Evolutionary conservation across 108 stramenopile genomes (phyloP), one percentile per base, ranked within the genome.

Genomic region (Chaetoceros tenuissimus): DNA sequence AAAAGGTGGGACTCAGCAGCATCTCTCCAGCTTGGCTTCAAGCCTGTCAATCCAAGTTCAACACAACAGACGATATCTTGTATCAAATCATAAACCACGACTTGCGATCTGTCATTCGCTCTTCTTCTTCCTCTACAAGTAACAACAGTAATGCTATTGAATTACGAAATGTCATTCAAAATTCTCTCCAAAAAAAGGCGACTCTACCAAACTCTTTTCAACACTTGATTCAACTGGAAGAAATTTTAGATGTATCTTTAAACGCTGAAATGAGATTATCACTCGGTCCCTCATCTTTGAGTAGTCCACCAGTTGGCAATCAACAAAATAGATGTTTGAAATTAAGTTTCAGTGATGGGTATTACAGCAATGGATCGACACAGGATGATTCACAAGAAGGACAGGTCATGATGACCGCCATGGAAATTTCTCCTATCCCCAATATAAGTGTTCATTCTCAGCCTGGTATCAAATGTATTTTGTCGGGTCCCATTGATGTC

Each of bases 181-280:
- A n/a, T n/a, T n/a, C n/a, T n/a, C n/a, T n/a, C n/a, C n/a, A n/a
- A n/a, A n/a, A n/a, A n/a, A n/a, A n/a, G n/a, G n/a, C n/a, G n/a
- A n/a, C n/a, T n/a, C 48, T 80, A 7, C 68, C 79, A 13, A 17
- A 53, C 1, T 53, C 60, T 2, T 79, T 84, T 60, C 58, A 48
- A 29, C 49, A 82, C 10, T 45, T 90, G 58, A 59, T 81, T 31
- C 89, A 90, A 70, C 46, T 85, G 59, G 89, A 90, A 69, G 89
- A 86, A 59, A 44, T 70, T 8, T 24, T 72, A 25, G 79, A 85
- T 59, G 75, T 80, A 21, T 58, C 74, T 0, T 48, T 67, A 46
- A 74, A 54, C 68, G 49, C 73, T 8, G 78, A 83, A 67, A 27
- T 56, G 31, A 66, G 76, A 44, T 57, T 79, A 21, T 57, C 54